A percentile compares a stretch with the other conserved stretches of the same genome.
Evolutionary conservation across 169 alveolate species (phyloP).

Genomic region (Theileria luwenshuni): DNA sequence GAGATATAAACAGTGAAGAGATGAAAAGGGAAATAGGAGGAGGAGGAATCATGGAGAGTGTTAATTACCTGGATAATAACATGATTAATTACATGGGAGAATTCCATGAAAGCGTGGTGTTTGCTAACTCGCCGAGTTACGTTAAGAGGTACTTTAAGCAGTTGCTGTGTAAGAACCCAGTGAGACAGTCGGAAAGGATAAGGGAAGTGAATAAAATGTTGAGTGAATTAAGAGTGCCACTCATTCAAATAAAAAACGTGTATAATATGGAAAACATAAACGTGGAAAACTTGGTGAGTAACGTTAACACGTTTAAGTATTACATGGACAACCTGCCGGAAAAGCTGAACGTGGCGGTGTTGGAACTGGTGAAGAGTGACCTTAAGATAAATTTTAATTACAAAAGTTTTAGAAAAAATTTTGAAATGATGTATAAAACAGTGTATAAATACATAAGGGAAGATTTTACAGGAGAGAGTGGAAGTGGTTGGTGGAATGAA

Average conservation of each 20-base stretch:
- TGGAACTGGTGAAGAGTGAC: not conserved
- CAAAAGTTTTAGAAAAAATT: slow-evolving; percentile 1
- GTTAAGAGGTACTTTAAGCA: slow-evolving; percentile 20
- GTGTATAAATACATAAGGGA: not conserved
- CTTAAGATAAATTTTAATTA: not conserved
- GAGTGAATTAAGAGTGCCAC: not conserved
- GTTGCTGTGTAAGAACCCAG: not conserved
- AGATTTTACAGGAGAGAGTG: no score
- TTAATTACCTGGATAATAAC: slow-evolving; percentile 12
- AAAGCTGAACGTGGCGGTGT: not conserved
- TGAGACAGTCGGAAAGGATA: not conserved
- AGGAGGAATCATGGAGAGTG: no score
- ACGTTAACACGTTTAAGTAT: not conserved
- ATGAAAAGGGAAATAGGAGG: not conserved
- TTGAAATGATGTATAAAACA: not conserved
- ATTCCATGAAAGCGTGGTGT: not conserved
- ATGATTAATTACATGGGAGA: slow-evolving; percentile 4
- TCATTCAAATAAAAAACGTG: slow-evolving; percentile 11
- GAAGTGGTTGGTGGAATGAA: no score
- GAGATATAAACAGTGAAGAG: not conserved
- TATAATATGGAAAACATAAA: not conserved
- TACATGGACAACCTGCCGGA: slow-evolving; percentile 4
- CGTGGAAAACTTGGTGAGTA: not conserved
- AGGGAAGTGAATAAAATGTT: slow-evolving; percentile 13
- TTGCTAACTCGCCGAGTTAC: not conserved